phyloP scores from a whole-genome alignment of 352 stramenopile species.

The Phytopythium oedochilum region DNA sequence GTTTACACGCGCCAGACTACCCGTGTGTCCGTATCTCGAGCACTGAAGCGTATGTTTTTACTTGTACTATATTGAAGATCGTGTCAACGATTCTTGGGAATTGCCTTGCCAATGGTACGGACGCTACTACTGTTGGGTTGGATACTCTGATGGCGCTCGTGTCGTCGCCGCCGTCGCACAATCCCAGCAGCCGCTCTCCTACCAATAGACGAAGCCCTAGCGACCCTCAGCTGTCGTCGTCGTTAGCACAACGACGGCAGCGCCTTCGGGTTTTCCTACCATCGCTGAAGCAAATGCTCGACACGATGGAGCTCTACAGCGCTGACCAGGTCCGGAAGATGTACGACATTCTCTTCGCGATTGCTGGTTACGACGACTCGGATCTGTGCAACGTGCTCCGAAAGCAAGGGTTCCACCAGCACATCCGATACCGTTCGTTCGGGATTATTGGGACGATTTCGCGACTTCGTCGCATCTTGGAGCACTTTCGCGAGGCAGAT shows the following conservation, averaged over 20 bases:
- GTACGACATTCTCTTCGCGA: constrained; percentile 48
- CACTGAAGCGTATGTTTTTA: too few relatives aligned
- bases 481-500: constrained; percentile 18
- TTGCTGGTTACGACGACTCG: constrained; percentile 37
- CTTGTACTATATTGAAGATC: constrained; percentile 15
- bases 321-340: constrained; percentile 34
- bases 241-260: constrained; percentile 13
- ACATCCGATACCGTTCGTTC: constrained; percentile 38
- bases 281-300: constrained; percentile 49
- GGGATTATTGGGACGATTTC: constrained; percentile 44
- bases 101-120: constrained; percentile 19
- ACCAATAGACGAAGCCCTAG: not conserved
- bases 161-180: not conserved
- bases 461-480: constrained; percentile 26
- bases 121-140: constrained; percentile 28
- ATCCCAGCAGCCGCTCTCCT: not conserved
- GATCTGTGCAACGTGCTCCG: constrained; percentile 47
- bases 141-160: constrained; percentile 29
- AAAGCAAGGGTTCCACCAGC: constrained; percentile 54
- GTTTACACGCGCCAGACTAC: too few relatives aligned
- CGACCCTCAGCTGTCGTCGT: not conserved
- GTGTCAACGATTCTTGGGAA: constrained; percentile 29
- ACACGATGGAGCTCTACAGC: constrained; percentile 37
- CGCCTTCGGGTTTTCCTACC: constrained; percentile 32
- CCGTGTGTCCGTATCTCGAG: too few relatives aligned